Conservation (phyloP, 495 filamentous ascomycete species). For the Hamigera avellanea region DNA sequence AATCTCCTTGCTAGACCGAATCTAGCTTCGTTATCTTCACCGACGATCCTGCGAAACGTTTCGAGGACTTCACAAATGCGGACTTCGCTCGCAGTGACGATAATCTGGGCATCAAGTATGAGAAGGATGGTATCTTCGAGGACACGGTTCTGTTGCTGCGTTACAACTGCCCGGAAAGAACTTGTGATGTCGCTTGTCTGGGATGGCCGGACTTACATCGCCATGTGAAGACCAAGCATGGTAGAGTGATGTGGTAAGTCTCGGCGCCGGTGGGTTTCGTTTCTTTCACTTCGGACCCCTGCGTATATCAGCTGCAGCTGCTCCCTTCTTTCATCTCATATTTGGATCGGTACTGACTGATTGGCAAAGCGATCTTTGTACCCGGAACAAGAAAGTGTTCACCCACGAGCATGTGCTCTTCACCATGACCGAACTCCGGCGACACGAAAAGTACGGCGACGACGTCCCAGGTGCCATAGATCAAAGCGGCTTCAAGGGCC, state of each 20-base stretch:
- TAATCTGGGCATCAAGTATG: slow-evolving; percentile 81
- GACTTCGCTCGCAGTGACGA: slow-evolving; percentile 69
- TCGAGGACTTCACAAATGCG: slow-evolving; percentile 60
- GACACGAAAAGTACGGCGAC: slow-evolving; percentile 84
- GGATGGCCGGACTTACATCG: slow-evolving; percentile 90
- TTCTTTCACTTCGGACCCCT: background rate
- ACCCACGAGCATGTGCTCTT: slow-evolving; percentile 98
- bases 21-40: slow-evolving; percentile 85
- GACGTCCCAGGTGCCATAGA: slow-evolving; percentile 81
- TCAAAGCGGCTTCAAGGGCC: slow-evolving; percentile 92
- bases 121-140: slow-evolving; percentile 72
- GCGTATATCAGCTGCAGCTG: too few species aligned
- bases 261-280: background rate
- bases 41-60: slow-evolving; percentile 66
- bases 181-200: slow-evolving; percentile 81
- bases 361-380: slow-evolving; percentile 63
- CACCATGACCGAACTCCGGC: slow-evolving; percentile 62
- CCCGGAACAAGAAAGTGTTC: slow-evolving; percentile 92
- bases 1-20: slow-evolving; percentile 42
- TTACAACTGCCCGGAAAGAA: slow-evolving; percentile 84
- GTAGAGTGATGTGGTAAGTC: slow-evolving; percentile 76
- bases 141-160: slow-evolving; percentile 80
- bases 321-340: too few species aligned
- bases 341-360: slow-evolving; percentile 1
- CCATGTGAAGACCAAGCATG: slow-evolving; percentile 72